Evolutionary conservation across 208 protist species (phyloP).

Genomic region (Crithidia bombi): DNA sequence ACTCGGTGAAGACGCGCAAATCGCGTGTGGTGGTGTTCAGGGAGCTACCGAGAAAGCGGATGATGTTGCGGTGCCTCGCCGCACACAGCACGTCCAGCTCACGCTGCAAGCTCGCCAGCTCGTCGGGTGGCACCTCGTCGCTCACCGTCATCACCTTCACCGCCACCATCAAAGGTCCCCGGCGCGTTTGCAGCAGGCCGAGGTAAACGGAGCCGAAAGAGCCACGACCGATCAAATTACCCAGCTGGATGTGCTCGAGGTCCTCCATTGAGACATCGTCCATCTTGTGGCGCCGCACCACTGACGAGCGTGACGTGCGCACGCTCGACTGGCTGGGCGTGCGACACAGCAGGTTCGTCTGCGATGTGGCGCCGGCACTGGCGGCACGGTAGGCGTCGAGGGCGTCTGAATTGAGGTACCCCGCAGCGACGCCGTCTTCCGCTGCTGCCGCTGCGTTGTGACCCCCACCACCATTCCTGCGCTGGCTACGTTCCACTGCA

Average conservation of each 20-base stretch:
- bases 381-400: constrained; percentile 33
- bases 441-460: neutral
- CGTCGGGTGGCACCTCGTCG: constrained; percentile 35
- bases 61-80: constrained; percentile 72
- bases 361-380: neutral
- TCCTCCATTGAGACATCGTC: constrained; percentile 52
- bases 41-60: constrained; percentile 70
- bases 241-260: constrained; percentile 49
- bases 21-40: constrained; percentile 41
- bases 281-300: constrained; percentile 46
- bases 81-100: constrained; percentile 71
- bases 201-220: constrained; percentile 67
- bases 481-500: neutral
- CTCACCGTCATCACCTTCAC: constrained; percentile 66
- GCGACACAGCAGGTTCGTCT: constrained; percentile 3
- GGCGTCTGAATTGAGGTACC: constrained; percentile 30
- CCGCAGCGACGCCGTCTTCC: neutral
- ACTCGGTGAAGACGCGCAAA: constrained; percentile 79
- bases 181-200: constrained; percentile 46
- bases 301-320: constrained; percentile 51
- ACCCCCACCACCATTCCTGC: neutral
- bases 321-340: constrained; percentile 38
- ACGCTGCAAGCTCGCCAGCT: constrained; percentile 47
- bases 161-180: constrained; percentile 57
- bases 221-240: constrained; percentile 62